Evolutionary conservation across 2,329 filamentous ascomycete species (phyloP).

Genomic region (Ophiobolus disseminans): DNA sequence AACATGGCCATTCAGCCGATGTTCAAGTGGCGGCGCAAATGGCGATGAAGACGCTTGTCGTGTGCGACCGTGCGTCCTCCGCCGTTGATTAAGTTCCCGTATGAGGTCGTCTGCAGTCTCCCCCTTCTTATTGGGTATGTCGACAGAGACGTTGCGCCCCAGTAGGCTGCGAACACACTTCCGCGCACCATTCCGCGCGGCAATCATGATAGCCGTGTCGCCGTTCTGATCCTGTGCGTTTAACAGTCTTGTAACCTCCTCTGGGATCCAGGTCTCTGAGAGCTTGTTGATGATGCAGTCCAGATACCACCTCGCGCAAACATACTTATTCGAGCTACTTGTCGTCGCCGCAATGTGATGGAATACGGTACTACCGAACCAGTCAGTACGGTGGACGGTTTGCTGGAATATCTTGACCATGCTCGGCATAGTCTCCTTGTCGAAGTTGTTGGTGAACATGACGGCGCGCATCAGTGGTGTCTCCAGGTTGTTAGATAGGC

Average conservation of each 20-base stretch:
- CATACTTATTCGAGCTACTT: conserved; percentile 82
- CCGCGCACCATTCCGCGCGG: conserved; percentile 85
- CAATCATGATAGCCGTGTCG: conserved; percentile 88
- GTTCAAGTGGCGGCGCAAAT: conserved; percentile 51
- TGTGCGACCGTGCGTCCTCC: conserved; percentile 64
- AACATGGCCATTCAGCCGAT: conserved; percentile 39
- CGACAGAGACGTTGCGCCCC: conserved; percentile 79
- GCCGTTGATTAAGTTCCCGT: conserved; percentile 71
- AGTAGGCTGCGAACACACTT: conserved; percentile 72
- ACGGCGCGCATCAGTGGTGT: conserved; percentile 95
- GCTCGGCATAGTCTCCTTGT: conserved; percentile 86
- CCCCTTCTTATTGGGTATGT: conserved; percentile 82
- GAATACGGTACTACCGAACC: conserved; percentile 84
- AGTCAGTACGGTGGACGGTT: conserved; percentile 81
- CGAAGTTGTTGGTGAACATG: conserved; percentile 95
- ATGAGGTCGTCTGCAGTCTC: conserved; percentile 87
- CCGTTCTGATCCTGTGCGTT: conserved; percentile 85
- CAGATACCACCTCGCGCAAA: conserved; percentile 90
- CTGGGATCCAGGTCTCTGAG: conserved; percentile 75
- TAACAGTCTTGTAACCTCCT: conserved; percentile 78
- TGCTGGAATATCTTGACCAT: conserved; percentile 84
- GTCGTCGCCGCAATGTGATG: conserved; percentile 94
- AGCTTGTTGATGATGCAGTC: conserved; percentile 90
- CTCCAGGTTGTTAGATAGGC: conserved; percentile 70
- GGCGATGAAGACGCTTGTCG: conserved; percentile 78